Evolutionary conservation across 768 basidiomycete species (phyloP).

Genomic region (Russula compacta): DNA sequence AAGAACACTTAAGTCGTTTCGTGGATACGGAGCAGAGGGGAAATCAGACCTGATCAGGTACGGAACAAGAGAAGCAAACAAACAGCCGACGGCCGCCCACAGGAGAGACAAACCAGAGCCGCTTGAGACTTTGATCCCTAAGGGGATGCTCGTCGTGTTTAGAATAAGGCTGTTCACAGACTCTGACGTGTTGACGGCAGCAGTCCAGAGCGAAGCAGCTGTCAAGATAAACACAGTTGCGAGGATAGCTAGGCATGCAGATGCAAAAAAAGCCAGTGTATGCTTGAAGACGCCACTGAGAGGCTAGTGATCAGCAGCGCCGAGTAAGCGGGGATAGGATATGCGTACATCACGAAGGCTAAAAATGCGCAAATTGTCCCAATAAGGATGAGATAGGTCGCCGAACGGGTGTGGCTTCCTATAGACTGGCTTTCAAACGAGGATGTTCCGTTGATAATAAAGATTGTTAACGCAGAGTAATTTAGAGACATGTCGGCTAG

Average conservation of each 20-base stretch:
- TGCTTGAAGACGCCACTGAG: slow-evolving; percentile 58
- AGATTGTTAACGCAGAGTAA: slow-evolving; percentile 46
- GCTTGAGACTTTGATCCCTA: slow-evolving; percentile 56
- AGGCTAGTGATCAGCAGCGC: background rate
- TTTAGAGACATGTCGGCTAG: slow-evolving; percentile 59
- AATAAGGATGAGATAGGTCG: slow-evolving; percentile 67
- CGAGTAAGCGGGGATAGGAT: background rate
- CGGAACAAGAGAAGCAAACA: slow-evolving; percentile 57
- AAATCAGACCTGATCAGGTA: slow-evolving; percentile 64
- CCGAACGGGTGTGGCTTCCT: slow-evolving; percentile 53
- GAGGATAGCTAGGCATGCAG: slow-evolving; percentile 51
- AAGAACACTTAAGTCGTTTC: background rate
- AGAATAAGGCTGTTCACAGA: slow-evolving; percentile 47
- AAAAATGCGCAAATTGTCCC: slow-evolving; percentile 60
- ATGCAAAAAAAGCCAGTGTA: slow-evolving; percentile 57
- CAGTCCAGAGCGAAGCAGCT: slow-evolving; percentile 70
- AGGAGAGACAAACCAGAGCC: slow-evolving; percentile 57
- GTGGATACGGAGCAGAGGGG: background rate
- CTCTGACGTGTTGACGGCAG: slow-evolving; percentile 55
- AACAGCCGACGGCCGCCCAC: slow-evolving; percentile 68
- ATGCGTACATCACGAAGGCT: slow-evolving; percentile 56
- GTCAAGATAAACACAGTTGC: slow-evolving; percentile 57
- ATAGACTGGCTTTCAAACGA: slow-evolving; percentile 54
- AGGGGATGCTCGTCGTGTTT: slow-evolving; percentile 29
- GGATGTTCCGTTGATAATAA: slow-evolving; percentile 39